Base-by-base conservation (phyloP, 495 filamentous ascomycete species). In the Daldinia decipiens region DNA sequence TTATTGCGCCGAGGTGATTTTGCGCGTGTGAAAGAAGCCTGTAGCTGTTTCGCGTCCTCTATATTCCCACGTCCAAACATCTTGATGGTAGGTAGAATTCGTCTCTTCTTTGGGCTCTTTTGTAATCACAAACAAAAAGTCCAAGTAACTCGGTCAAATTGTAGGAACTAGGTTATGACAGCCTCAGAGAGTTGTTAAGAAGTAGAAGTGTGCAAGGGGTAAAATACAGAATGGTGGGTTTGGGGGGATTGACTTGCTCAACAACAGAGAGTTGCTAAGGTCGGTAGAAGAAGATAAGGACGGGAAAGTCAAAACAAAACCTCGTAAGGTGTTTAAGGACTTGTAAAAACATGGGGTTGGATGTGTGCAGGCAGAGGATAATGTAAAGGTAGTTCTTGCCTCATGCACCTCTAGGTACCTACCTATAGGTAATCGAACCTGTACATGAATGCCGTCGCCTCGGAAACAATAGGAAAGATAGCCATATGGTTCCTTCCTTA, bases 1-100 rank as follows among this genome's bases (percentile, higher is more conserved):
- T 21, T n/a, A 2, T 31, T 34, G 15, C 50, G 36, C 1, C 59
- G 32, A 13, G 59, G 32, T 5, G 53, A 8, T 31, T 56, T 64
- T 5, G 68, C 34, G n/a, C 59, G 38, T 0, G 21, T 1, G 69
- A 72, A 72, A 3, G 27, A 31, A 7, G 52, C 64, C 9, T 32
- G 54, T 5, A 72, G 47, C 17, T 47, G 47, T 21, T 60, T 63
- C 9, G 69, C 69, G 24, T 72, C 64, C 24, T 67, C 59, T 5
- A 72, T 8, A 27, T 29, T 61, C 5, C 69, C 69, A n/a, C 4
- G 36, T 39, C 50, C 64, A 7, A 31, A 43, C 69, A 67, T 72
- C 7, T 62, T 64, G 53, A 24, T 8, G 27, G 24, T 45, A 12
- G 27, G 24, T 45, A 12, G 2, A 19, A 8, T 11, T 24, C 45